Base-by-base conservation (phyloP, 345 rosid genomes). In the Draba incana region DNA sequence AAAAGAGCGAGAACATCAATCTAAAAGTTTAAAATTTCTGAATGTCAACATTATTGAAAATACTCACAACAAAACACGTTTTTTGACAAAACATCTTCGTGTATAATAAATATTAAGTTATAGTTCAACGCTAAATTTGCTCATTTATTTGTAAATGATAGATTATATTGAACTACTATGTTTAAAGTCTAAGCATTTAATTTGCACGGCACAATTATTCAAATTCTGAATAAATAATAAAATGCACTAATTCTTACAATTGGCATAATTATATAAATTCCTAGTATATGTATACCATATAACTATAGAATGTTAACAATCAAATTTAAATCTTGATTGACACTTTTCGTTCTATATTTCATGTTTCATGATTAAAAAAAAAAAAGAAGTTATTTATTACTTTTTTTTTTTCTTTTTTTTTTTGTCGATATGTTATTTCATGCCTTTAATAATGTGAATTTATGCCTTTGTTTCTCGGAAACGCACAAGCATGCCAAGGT, bases 41-140 rank as follows among this genome's bases (percentile, higher is more conserved):
- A 28, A 28, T 28, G 30, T 43, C 28, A 43, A 41, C 58, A 30
- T 70, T 42, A 62, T 53, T 62, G n/a, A 5, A 35, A 24, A 44
- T 10, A 44, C 69, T 53, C 62, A 62, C 75, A 53, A 8, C 62
- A 15, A 62, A 70, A 62, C 62, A 70, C 75, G 62, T 62, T 43
- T 70, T 52, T 16, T 50, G 60, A 13, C 49, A 50, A 49, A 5
- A 8, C 13, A 16, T 57, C 11, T 37, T 33, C 24, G 20, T 24
- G 13, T 2, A 23, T 8, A 51, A 61, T 30, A 50, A 9, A 52
- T 7, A 30, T 10, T 6, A n/a, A n/a, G 23, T 51, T 42, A 42
- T 41, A 61, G 33, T 51, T 61, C 61, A 70, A 51, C 53, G 53
- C 45, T 42, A 60, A 28, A 42, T 20, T 70, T 14, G n/a, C 47